phyloP scores from a whole-genome alignment of 78 protist species.

The Dictyostelium firmibasis region DNA sequence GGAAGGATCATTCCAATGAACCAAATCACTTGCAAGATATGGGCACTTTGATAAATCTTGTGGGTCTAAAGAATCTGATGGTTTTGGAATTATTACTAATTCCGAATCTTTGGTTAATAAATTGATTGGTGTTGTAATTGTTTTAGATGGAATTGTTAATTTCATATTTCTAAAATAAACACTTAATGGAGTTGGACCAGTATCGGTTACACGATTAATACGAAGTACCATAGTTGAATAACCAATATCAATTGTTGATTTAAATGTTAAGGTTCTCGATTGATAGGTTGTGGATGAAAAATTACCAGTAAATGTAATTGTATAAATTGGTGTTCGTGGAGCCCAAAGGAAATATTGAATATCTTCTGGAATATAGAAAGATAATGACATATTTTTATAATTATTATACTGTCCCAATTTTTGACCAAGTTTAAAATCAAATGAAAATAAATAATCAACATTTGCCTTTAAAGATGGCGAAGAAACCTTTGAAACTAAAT shows the following conservation, averaged over 20 bases:
- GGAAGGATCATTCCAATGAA: conserved; percentile 64
- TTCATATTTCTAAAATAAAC: not conserved
- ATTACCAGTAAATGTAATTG: not conserved
- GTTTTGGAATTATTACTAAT: not conserved
- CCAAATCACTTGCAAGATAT: not conserved
- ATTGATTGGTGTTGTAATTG: not conserved
- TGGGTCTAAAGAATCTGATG: not conserved
- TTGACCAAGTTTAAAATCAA: not conserved
- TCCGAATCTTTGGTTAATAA: conserved; percentile 8
- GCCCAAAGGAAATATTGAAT: not conserved
- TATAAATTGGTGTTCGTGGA: not conserved
- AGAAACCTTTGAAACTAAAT: not conserved
- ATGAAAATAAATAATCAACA: not conserved
- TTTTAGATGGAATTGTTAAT: not conserved
- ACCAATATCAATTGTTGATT: not conserved
- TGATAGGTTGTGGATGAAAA: not conserved
- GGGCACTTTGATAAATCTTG: conserved; percentile 49
- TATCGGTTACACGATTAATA: not conserved
- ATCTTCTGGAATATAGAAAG: not conserved
- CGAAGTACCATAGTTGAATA: not conserved
- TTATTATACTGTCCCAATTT: not conserved
- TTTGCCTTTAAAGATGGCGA: conserved; percentile 5
- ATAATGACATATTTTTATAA: not conserved
- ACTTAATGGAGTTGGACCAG: not conserved
- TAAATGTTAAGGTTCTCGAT: not conserved